Conservation (phyloP, 768 basidiomycete species). For the Podaxis carcinomalis region DNA sequence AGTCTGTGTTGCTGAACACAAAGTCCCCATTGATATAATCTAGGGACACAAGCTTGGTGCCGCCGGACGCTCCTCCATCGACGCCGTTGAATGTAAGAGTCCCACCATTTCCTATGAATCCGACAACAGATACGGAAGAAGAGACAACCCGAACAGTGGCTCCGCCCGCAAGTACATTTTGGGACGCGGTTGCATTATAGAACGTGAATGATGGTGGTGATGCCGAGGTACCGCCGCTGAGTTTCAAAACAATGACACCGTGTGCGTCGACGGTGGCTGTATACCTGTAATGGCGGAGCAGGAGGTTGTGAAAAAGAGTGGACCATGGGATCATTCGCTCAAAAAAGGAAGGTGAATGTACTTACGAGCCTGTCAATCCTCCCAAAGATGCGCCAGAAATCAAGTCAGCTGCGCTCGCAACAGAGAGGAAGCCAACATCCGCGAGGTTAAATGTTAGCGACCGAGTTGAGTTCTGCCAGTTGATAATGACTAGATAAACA, state of each 20-base stretch:
- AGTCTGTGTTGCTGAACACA: slow-evolving; percentile 36
- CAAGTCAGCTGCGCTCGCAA: slow-evolving; percentile 35
- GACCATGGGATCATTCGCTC: background rate
- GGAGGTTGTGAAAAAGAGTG: background rate
- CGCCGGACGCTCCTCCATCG: slow-evolving; percentile 36
- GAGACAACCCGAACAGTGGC: slow-evolving; percentile 32
- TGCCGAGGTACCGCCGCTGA: slow-evolving; percentile 23
- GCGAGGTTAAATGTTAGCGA: slow-evolving; percentile 37
- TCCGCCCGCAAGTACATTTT: slow-evolving; percentile 32
- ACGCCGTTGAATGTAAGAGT: slow-evolving; percentile 37
- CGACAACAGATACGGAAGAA: slow-evolving; percentile 32
- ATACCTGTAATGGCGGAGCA: slow-evolving; percentile 21
- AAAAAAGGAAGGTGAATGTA: background rate
- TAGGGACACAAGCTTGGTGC: slow-evolving; percentile 37
- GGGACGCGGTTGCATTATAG: slow-evolving; percentile 30
- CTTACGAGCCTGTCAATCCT: slow-evolving; percentile 31
- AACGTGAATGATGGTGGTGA: slow-evolving; percentile 27
- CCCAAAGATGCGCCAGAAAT: slow-evolving; percentile 36
- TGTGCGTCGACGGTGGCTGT: slow-evolving; percentile 32
- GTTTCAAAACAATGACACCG: slow-evolving; percentile 33
- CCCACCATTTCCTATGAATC: slow-evolving; percentile 38
- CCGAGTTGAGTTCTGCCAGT: slow-evolving; percentile 36
- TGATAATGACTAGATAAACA: slow-evolving; percentile 34
- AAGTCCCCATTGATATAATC: slow-evolving; percentile 47
- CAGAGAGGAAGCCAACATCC: slow-evolving; percentile 39